phyloP scores from a whole-genome alignment of 805 yeast genomes.

The Metschnikowia henanensis region DNA sequence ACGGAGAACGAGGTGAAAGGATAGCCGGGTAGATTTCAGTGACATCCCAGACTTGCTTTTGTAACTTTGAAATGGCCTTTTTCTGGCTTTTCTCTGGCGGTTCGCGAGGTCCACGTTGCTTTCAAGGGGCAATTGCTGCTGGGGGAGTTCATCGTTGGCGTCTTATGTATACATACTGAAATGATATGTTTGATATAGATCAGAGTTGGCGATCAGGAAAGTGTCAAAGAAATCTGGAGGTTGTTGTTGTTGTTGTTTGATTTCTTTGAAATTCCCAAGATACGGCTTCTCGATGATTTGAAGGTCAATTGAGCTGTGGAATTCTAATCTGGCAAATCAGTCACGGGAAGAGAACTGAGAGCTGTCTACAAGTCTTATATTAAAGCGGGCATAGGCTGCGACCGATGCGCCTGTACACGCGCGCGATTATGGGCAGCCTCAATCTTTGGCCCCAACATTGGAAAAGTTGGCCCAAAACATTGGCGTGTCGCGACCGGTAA shows the following conservation, averaged over 20 bases:
- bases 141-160: not conserved
- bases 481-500: conserved; percentile 15
- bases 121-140: not conserved
- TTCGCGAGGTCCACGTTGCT: not conserved
- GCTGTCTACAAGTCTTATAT: conserved; percentile 14
- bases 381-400: conserved; percentile 11
- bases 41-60: too few relatives aligned
- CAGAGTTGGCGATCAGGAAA: conserved; percentile 4
- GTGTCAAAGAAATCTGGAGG: conserved; percentile 3
- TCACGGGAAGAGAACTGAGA: not conserved
- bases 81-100: not conserved
- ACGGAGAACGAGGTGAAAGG: too few relatives aligned
- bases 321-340: conserved; percentile 5
- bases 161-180: conserved; percentile 10
- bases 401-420: conserved; percentile 11
- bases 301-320: conserved; percentile 3
- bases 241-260: conserved; percentile 17
- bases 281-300: not conserved
- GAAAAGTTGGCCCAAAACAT: conserved; percentile 21
- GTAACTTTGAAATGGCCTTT: too few relatives aligned
- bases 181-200: conserved; percentile 7
- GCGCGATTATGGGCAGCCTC: conserved; percentile 10
- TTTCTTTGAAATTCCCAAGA: not conserved
- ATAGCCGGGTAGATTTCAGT: too few relatives aligned
- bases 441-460: conserved; percentile 20